A percentile compares a stretch with the other conserved stretches of the same genome.
Conservation (phyloP, 176 grass and related monocot species). For the Thalia dealbata region DNA sequence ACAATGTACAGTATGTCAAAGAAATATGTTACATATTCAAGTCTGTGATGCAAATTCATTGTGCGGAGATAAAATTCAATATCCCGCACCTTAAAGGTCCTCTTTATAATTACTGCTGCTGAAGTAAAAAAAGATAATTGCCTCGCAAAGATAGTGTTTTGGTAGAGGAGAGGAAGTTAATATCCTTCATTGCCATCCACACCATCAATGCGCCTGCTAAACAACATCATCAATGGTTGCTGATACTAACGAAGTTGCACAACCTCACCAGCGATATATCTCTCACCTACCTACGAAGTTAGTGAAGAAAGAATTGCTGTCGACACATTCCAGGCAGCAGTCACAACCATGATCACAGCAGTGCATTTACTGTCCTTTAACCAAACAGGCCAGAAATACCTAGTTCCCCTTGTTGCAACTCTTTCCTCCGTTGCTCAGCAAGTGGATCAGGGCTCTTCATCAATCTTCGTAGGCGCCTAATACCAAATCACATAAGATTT, state of each 20-base stretch:
- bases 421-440: slow-evolving; percentile 57
- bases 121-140: not conserved
- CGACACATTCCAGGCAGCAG: slow-evolving; percentile 11
- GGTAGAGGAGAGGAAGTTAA: not conserved
- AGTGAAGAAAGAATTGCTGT: slow-evolving; percentile 22
- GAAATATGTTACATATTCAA: slow-evolving; percentile 54
- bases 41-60: slow-evolving; percentile 28
- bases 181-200: slow-evolving; percentile 26
- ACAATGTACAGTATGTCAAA: slow-evolving; percentile 35
- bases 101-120: not conserved
- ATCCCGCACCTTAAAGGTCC: slow-evolving; percentile 1
- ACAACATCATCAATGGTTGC: slow-evolving; percentile 49
- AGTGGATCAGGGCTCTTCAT: slow-evolving; percentile 74
- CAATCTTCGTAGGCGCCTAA: slow-evolving; percentile 43
- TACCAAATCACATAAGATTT: slow-evolving; percentile 21
- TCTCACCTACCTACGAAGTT: slow-evolving; percentile 61
- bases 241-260: slow-evolving; percentile 35
- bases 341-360: slow-evolving; percentile 11
- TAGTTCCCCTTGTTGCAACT: slow-evolving; percentile 46
- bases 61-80: not conserved
- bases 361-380: slow-evolving; percentile 16
- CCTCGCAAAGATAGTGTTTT: not conserved
- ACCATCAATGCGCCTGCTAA: slow-evolving; percentile 47
- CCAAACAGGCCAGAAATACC: slow-evolving; percentile 50
- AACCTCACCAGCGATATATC: slow-evolving; percentile 38